These are phyloP conservation scores for Apiotrichum mycotoxinovorans DNA, from an alignment of 1,284 basidiomycete genomes.

Conservation along the genomic window DNA sequence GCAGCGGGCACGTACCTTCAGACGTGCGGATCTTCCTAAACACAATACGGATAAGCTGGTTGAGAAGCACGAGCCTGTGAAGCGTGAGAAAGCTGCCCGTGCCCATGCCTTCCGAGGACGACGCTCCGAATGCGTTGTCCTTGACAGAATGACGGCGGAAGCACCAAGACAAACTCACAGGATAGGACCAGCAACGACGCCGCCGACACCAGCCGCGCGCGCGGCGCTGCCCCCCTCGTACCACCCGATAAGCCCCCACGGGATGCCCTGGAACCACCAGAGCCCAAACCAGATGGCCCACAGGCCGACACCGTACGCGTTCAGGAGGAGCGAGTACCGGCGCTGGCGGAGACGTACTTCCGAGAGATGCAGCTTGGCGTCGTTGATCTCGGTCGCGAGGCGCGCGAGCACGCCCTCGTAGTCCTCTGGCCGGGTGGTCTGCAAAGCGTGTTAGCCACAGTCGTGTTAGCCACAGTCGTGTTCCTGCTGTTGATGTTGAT, in stretches of 20 bases:
- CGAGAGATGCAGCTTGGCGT: constrained; percentile 68
- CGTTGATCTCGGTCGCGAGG: constrained; percentile 52
- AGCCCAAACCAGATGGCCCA: constrained; percentile 76
- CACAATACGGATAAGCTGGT: constrained; percentile 80
- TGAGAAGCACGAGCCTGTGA: constrained; percentile 71
- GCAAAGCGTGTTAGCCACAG: no score
- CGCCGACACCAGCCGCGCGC: constrained; percentile 55
- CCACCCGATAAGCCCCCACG: constrained; percentile 50
- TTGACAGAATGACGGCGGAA: not conserved
- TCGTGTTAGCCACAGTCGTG: constrained; percentile 1
- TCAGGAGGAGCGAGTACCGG: constrained; percentile 72
- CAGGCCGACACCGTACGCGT: constrained; percentile 71
- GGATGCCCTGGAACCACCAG: constrained; percentile 72
- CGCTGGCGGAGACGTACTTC: constrained; percentile 85
- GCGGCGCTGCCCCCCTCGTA: constrained; percentile 49
- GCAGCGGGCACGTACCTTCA: constrained; percentile 67
- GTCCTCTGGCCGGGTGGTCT: constrained; percentile 48
- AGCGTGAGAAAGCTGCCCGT: not conserved
- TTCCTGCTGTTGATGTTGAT: not conserved
- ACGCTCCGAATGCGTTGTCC: not conserved
- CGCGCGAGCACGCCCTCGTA: constrained; percentile 55
- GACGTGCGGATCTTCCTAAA: constrained; percentile 76
- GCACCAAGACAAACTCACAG: constrained; percentile 59
- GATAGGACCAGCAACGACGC: constrained; percentile 68
- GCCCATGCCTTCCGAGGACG: no score